Evolutionary conservation across 441 rosid genomes (phyloP), one percentile per base, ranked within the genome.

Genomic region (Hura crepitans): DNA sequence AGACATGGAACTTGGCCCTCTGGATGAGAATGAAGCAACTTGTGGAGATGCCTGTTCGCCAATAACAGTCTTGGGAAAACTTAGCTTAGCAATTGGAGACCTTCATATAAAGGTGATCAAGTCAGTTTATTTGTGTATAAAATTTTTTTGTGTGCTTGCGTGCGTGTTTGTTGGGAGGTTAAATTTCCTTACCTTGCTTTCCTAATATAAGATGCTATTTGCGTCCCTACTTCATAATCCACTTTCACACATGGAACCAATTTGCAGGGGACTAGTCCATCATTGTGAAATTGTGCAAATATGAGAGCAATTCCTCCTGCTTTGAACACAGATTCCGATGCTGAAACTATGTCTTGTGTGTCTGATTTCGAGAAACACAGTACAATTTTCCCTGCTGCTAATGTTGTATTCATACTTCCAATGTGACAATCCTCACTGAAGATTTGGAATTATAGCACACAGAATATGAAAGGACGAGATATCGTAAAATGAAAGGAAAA

Each of bases 301-400:
- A 81, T 76, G 28, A 84, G 72, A 13, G 81, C 87, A 7, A 81
- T 53, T 17, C 84, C 83, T 51, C 81, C 78, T 33, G 78, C 80
- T 69, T 75, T 31, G 3, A 6, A 4, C 66, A 84, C 84, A 15
- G 77, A 60, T 3, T 6, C 12, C 20, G 81, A 71, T 17, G 81
- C 83, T 28, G 78, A 63, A 28, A 8, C 27, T 25, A 80, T 66
- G 9, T 53, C 74, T 20, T 69, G 69, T 20, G 60, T 28, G 8
- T 55, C 60, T 31, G 80, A 74, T 66, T 64, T 66, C 46, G 75
- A 61, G 45, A 80, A 75, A 33, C 85, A 84, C 11, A 84, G 73
- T 57, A 84, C 71, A 54, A 80, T 75, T 59, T 82, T 82, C 33
- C 85, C 84, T 54, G 76, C 65, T 25, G 78, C 81, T 67, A 80